phyloP scores from a whole-genome alignment of 345 rosid genomes.

The Iberis pinnata region DNA sequence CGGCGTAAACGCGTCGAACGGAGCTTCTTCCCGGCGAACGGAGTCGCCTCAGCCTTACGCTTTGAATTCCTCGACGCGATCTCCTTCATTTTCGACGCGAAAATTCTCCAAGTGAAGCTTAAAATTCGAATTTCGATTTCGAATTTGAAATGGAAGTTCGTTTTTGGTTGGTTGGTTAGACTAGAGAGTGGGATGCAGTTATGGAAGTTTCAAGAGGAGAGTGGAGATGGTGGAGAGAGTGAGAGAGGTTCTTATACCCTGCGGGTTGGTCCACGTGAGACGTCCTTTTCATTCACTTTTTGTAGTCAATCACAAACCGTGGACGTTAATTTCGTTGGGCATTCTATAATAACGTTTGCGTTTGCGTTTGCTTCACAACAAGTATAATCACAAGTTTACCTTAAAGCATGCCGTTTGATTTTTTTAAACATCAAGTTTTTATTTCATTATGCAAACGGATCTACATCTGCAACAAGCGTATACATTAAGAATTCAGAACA shows the following conservation, averaged over 20 bases:
- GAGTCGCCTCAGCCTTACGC: constrained; percentile 26
- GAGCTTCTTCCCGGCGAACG: constrained; percentile 38
- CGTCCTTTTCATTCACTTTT: constrained; percentile 7
- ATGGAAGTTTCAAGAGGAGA: constrained; percentile 29
- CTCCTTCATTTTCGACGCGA: constrained; percentile 18
- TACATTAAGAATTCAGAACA: too few relatives aligned
- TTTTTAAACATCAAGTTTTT: too few relatives aligned
- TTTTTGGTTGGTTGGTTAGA: constrained; percentile 16
- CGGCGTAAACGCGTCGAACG: constrained; percentile 47
- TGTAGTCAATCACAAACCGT: neutral
- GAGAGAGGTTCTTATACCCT: constrained; percentile 19
- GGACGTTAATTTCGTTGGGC: constrained; percentile 5
- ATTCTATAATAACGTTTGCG: constrained; percentile 19
- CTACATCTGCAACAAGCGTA: too few relatives aligned
- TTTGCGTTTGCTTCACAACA: too few relatives aligned
- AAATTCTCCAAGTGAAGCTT: too few relatives aligned
- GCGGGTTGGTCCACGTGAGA: constrained; percentile 27
- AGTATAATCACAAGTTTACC: too few relatives aligned
- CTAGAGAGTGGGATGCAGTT: constrained; percentile 23
- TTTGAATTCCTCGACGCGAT: constrained; percentile 24
- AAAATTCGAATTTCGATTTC: constrained; percentile 22
- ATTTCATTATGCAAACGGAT: too few relatives aligned
- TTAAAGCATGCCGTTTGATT: too few relatives aligned
- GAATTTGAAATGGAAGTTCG: constrained; percentile 25
- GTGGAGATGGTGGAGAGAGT: constrained; percentile 4